Evolutionary conservation across 345 rosid species (phyloP).

Genomic region (Melastoma malabathricum): DNA sequence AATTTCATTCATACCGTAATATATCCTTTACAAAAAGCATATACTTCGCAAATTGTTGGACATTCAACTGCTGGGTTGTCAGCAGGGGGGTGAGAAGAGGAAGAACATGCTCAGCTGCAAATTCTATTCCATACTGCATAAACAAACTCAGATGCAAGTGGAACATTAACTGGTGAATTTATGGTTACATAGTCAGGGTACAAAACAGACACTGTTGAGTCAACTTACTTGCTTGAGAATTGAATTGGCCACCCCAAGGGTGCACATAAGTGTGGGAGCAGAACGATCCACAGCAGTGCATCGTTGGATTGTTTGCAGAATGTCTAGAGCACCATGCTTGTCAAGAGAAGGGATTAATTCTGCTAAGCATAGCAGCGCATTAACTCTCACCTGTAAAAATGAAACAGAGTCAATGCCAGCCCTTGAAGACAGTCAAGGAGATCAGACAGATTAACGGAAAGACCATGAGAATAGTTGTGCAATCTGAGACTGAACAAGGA

Average conservation of each 20-base stretch:
- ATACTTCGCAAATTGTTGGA: constrained; percentile 91
- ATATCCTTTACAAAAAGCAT: constrained; percentile 85
- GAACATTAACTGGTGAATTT: constrained; percentile 1
- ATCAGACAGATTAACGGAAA: too few relatives aligned
- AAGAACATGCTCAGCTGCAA: constrained; percentile 77
- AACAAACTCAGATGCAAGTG: constrained; percentile 7
- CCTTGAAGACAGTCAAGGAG: too few relatives aligned
- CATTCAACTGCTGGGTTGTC: constrained; percentile 77
- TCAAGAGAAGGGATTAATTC: constrained; percentile 63
- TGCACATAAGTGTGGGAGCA: constrained; percentile 94
- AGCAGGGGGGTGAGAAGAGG: constrained; percentile 79
- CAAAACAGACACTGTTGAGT: too few relatives aligned
- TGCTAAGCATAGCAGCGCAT: constrained; percentile 78
- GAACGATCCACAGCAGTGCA: constrained; percentile 94
- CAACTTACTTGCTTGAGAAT: constrained; percentile 65
- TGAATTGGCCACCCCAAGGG: constrained; percentile 85
- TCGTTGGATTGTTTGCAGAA: constrained; percentile 78
- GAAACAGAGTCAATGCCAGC: constrained; percentile 6
- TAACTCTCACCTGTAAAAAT: constrained; percentile 71
- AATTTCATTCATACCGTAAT: constrained; percentile 39
- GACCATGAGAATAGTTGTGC: too few relatives aligned
- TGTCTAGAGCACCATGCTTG: constrained; percentile 55
- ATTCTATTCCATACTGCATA: constrained; percentile 74
- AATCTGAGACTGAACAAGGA: too few relatives aligned
- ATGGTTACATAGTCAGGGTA: too few relatives aligned